A percentile compares a stretch with the other conserved stretches of the same genome.
Evolutionary conservation across 257 asterid genomes (phyloP).

Genomic region (Capsicum rhomboideum): DNA sequence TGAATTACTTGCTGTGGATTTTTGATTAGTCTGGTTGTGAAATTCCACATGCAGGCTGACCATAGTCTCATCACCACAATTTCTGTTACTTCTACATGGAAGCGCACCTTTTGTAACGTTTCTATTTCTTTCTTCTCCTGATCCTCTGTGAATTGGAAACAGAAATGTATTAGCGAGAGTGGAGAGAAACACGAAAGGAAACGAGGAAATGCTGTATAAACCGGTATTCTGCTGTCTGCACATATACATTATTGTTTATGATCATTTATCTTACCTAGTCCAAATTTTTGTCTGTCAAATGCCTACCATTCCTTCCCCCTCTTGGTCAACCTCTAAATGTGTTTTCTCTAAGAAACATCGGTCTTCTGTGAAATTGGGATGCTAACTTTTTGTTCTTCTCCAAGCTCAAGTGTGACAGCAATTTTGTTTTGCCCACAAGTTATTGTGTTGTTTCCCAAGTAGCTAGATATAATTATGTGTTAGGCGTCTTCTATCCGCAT

Average conservation of each 20-base stretch:
- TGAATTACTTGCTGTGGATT: background rate
- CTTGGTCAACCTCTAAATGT: no score
- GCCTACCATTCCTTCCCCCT: no score
- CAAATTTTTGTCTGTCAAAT: background rate
- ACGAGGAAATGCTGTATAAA: background rate
- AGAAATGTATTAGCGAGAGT: background rate
- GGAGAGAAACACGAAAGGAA: no score
- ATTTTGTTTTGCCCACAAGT: no score
- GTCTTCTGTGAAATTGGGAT: no score
- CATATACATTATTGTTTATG: background rate
- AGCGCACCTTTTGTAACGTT: background rate
- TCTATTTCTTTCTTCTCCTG: background rate
- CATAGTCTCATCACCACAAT: background rate
- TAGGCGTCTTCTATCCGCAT: no score
- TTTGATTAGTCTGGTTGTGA: background rate
- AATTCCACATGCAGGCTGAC: background rate
- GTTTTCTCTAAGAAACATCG: no score
- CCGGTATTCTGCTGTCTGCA: background rate
- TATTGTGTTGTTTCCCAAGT: no score
- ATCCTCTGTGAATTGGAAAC: background rate
- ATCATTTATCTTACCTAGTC: background rate
- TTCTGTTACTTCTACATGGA: background rate
- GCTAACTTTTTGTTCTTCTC: conserved; percentile 28
- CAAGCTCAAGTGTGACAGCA: no score
- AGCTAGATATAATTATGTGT: no score